Base-by-base conservation (phyloP, 176 grass and related monocot species). In the Oryza brachyantha region DNA sequence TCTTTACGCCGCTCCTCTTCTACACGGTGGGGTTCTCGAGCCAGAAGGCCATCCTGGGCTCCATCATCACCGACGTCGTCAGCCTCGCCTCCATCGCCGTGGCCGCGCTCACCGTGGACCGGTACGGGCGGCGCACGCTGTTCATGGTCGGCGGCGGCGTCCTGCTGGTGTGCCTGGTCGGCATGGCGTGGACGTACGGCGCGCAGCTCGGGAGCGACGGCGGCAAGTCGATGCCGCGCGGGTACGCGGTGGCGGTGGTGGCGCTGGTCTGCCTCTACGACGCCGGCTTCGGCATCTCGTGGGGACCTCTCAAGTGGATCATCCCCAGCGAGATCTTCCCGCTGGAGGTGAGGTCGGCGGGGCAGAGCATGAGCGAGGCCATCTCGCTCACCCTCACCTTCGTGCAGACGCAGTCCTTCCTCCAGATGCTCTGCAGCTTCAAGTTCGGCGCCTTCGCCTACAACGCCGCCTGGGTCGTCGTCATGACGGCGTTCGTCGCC, bases 1-100 rank as follows among this genome's bases (percentile, higher is more conserved):
- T 91, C 25, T 94, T 88, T 16, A 55, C 86, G 7, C 89, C 89
- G 0, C 80, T 91, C 35, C 55, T 92, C 42, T 89, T 95, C 83
- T 74, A 78, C 35, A 84, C 85, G 1, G 40, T 94, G 5, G 92
- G 92, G n/a, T 91, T 94, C 86, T 83, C 57, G 26, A 88, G 65
- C 70, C 64, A 94, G 24, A 81, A 67, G 65, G 80, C 88, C 0
- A 50, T 91, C 24, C 41, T 88, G 10, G 86, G 88, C 0, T 75
- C 85, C 11, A 75, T 86, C 32, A 77, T 85, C 3, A 84, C 69
- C 0, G 86, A 87, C 32, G 37, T 57, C 0, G 66, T 91, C 4
- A 80, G 61, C 26, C n/a, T 86, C 4, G 27, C 61, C 27, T 72
- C 79, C 12, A 86, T 75, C 57, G 2, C 76, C 32, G 34, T 79